Percentiles rank a stretch among this genome's conserved stretches.
Conservation (phyloP, 2,329 filamentous ascomycete species). For the Gaeumannomyces tritici region DNA sequence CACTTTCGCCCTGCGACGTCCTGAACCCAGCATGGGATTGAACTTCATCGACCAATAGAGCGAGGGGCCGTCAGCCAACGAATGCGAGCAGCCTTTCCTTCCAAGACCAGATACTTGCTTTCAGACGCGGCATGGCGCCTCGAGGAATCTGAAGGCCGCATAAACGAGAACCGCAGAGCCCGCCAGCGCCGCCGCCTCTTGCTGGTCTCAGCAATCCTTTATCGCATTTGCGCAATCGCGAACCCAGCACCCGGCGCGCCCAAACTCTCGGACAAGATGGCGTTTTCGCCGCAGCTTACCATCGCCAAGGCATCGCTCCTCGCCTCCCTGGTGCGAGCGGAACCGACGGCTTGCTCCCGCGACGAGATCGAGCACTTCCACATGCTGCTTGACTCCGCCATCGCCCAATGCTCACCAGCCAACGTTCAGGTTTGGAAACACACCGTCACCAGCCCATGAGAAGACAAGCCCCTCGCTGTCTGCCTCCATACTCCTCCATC, state of each 20-base stretch:
- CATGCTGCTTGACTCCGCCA: constrained; percentile 50
- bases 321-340: constrained; percentile 62
- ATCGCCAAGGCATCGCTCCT: constrained; percentile 74
- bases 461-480: not conserved
- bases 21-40: too few relatives aligned
- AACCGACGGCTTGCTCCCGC: constrained; percentile 59
- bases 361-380: constrained; percentile 64
- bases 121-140: not conserved
- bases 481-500: constrained; percentile 12
- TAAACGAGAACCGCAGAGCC: not conserved
- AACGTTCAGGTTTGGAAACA: constrained; percentile 78
- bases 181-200: not conserved
- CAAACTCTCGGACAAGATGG: constrained; percentile 32
- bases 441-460: constrained; percentile 13
- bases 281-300: constrained; percentile 55
- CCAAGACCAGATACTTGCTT: not conserved
- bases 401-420: constrained; percentile 63
- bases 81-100: not conserved
- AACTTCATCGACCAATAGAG: not conserved
- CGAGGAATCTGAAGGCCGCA: not conserved
- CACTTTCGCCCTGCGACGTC: not conserved
- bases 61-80: not conserved
- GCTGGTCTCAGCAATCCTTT: not conserved
- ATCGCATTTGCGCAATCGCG: not conserved
- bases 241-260: not conserved